These are phyloP conservation scores for Elaeis guineensis DNA, from an alignment of 176 grass and related monocot species.

Conservation along the genomic window DNA sequence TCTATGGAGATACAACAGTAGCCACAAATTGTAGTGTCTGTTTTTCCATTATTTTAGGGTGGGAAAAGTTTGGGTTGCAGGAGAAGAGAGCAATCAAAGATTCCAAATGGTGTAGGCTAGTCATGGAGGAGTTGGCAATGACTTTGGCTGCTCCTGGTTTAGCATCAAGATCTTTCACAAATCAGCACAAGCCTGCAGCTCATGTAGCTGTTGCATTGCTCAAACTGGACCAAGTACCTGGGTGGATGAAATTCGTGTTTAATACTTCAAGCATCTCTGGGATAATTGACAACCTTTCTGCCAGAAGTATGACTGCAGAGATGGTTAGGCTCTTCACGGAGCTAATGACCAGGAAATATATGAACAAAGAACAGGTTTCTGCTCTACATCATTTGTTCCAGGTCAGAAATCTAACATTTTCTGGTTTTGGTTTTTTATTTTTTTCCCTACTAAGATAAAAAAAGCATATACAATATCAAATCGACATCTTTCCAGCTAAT, in stretches of 20 bases:
- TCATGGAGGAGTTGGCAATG: slow-evolving; percentile 81
- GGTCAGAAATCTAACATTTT: slow-evolving; percentile 32
- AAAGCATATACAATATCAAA: too few relatives aligned
- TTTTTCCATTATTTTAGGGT: slow-evolving; percentile 60
- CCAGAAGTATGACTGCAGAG: slow-evolving; percentile 76
- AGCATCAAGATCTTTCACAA: slow-evolving; percentile 61
- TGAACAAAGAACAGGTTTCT: slow-evolving; percentile 59
- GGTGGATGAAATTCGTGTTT: slow-evolving; percentile 65
- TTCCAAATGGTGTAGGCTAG: slow-evolving; percentile 74
- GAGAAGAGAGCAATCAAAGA: slow-evolving; percentile 50
- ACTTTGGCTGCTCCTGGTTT: slow-evolving; percentile 78
- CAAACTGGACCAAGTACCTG: slow-evolving; percentile 52
- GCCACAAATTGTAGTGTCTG: slow-evolving; percentile 59
- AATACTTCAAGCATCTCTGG: slow-evolving; percentile 40
- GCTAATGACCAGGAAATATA: slow-evolving; percentile 52
- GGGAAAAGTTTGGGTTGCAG: slow-evolving; percentile 48
- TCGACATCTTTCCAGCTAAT: too few relatives aligned
- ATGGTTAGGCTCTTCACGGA: slow-evolving; percentile 76
- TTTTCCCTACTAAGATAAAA: not conserved
- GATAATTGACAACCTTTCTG: slow-evolving; percentile 59
- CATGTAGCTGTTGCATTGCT: slow-evolving; percentile 59
- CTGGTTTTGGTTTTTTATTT: not conserved
- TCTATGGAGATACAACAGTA: slow-evolving; percentile 53
- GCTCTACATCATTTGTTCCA: slow-evolving; percentile 77
- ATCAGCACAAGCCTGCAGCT: slow-evolving; percentile 57